phyloP scores from a whole-genome alignment of 495 filamentous ascomycete species.

The Tricharina praecox region DNA sequence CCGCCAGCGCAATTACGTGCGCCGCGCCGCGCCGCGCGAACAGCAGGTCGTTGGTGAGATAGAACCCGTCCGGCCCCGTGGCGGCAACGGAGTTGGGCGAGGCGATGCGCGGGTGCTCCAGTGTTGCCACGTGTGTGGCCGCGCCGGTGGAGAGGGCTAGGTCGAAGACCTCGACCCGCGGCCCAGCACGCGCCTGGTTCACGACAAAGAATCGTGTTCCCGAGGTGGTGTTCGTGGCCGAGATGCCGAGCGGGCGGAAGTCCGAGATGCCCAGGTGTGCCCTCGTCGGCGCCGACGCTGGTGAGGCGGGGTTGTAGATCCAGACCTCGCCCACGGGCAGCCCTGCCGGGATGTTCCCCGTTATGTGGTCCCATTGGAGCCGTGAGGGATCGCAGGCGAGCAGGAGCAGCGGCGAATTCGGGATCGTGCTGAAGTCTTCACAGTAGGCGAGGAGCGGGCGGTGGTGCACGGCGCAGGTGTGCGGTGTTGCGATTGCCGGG shows the following conservation, averaged over 20 bases:
- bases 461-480: conserved; percentile 16
- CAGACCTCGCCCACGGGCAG: conserved; percentile 13
- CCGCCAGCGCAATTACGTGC: conserved; percentile 10
- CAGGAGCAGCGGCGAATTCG: conserved; percentile 17
- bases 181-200: conserved; percentile 14
- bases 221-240: not conserved
- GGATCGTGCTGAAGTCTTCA: conserved; percentile 19
- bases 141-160: conserved; percentile 7
- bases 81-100: conserved; percentile 21
- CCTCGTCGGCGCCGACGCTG: conserved; percentile 6
- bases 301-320: conserved; percentile 15
- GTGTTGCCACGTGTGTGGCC: conserved; percentile 12
- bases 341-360: conserved; percentile 5
- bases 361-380: conserved; percentile 19
- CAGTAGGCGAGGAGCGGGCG: conserved; percentile 14
- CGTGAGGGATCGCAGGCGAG: conserved; percentile 21
- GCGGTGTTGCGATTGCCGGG: conserved; percentile 9
- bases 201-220: conserved; percentile 14
- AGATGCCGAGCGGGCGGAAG: conserved; percentile 20
- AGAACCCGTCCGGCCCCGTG: conserved; percentile 13
- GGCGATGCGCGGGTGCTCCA: conserved; percentile 10
- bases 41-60: conserved; percentile 18
- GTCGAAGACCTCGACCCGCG: conserved; percentile 18
- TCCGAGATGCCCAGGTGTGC: conserved; percentile 12
- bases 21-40: conserved; percentile 15